Conservation (phyloP, 345 rosid genomes). For the Populus deltoides region DNA sequence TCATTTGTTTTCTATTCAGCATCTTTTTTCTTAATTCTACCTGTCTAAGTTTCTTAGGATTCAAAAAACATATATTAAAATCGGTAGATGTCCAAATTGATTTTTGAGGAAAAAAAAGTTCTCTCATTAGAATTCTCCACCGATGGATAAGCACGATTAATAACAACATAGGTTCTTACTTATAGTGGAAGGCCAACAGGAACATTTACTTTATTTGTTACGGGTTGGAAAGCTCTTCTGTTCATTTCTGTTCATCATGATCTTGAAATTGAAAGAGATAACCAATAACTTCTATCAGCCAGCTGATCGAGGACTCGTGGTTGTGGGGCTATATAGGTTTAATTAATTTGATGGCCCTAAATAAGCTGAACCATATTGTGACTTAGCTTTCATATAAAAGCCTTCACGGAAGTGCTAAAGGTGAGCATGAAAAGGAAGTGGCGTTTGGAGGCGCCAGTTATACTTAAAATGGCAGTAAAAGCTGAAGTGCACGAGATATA, state of each 20-base stretch:
- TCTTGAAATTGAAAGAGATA: slow-evolving; percentile 8
- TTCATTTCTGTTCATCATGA: slow-evolving; percentile 19
- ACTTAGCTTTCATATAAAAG: background rate
- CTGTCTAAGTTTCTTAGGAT: too few relatives aligned
- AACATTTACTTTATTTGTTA: slow-evolving; percentile 25
- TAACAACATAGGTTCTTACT: background rate
- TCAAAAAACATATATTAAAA: too few relatives aligned
- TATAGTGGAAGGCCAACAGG: slow-evolving; percentile 29
- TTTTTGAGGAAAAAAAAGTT: background rate
- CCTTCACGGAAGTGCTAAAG: slow-evolving; percentile 18
- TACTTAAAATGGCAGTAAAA: background rate
- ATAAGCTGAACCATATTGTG: background rate
- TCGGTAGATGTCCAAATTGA: too few relatives aligned
- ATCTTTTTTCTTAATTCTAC: too few relatives aligned
- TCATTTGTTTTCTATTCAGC: too few relatives aligned
- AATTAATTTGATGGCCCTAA: too few relatives aligned
- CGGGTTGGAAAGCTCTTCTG: slow-evolving; percentile 35
- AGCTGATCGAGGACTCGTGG: slow-evolving; percentile 8
- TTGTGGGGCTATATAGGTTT: background rate
- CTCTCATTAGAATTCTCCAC: background rate
- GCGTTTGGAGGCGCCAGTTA: background rate
- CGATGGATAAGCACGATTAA: slow-evolving; percentile 16
- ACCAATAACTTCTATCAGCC: slow-evolving; percentile 9
- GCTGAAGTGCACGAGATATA: background rate
- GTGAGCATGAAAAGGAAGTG: slow-evolving; percentile 7